Base-by-base conservation (phyloP, 108 stramenopile species). In the Schizochytrium sp. region DNA sequence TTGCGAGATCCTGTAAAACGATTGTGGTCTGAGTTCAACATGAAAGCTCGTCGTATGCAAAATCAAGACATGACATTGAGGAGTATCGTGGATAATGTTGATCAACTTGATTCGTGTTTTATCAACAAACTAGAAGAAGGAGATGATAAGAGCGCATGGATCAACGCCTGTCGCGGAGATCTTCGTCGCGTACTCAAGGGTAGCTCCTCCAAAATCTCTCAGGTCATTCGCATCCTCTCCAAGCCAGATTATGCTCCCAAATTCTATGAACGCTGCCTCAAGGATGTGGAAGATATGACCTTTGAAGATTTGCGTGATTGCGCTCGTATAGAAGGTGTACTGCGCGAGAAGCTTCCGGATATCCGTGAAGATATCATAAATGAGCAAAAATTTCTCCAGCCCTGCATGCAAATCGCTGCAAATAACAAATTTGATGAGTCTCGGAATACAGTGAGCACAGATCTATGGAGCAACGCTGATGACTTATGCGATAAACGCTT, bases 1-100 rank as follows among this genome's bases (percentile, higher is more conserved):
- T 55, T 83, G 2, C 76, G 76, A 47, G 76, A 83, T 53, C 76
- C 76, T 7, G 76, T 83, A 8, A 83, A 83, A 40, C 76, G 76
- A 5, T 40, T 83, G 38, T 83, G 76, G 76, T 83, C 76, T 5
- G 76, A 83, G 53, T 83, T 55, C 47, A 49, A 83, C 10, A 83
- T 83, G 76, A 83, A 83, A 40, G 76, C 76, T 55, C 8, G 76
- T 1, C 76, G 76, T 5, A 83, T 83, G 10, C 50, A 83, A 8
- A 49, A 83, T 38, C 76, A 83, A 83, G 76, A 83, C 76, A 42
- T 50, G 5, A 55, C 53, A 12, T n/a, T 83, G 19, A 17, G 28
- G 5, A 55, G 50, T 5, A 12, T 83, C 1, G 10, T 83, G 4
- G 76, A 49, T 38, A 1, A 83, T 53, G 53, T n/a, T 5, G 76